Percentiles rank a stretch among this genome's conserved stretches.
These are phyloP conservation scores for Aegilops umbellulata DNA, from an alignment of 176 grass and related monocot species.

Conservation along the genomic window DNA sequence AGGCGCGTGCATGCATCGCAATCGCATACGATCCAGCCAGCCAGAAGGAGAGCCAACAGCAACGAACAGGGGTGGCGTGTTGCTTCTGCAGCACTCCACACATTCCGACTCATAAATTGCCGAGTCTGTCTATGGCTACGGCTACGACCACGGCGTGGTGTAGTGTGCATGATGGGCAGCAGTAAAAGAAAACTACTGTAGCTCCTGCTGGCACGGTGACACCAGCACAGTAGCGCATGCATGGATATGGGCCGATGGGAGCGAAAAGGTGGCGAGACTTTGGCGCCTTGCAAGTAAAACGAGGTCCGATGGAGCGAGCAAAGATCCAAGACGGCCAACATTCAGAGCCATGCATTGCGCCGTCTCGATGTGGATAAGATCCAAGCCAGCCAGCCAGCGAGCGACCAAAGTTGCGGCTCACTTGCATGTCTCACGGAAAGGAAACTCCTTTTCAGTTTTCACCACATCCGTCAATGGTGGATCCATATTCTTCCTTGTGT, in stretches of 20 bases:
- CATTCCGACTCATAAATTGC: constrained; percentile 3
- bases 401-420: too few species aligned
- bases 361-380: constrained; percentile 15
- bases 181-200: neutral
- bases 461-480: neutral
- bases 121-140: neutral
- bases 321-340: neutral
- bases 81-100: constrained; percentile 33
- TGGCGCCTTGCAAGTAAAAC: neutral
- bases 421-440: too few species aligned
- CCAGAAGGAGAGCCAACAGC: too few species aligned
- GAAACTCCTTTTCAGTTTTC: too few species aligned
- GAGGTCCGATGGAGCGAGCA: neutral
- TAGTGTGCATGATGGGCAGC: neutral
- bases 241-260: too few species aligned
- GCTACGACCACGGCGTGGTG: neutral
- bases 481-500: too few species aligned
- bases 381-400: too few species aligned
- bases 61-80: neutral
- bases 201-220: neutral
- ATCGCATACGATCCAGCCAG: neutral
- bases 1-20: neutral
- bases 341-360: neutral
- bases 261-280: neutral
- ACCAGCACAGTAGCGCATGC: neutral